Evolutionary conservation across 2,329 filamentous ascomycete genomes (phyloP), one percentile per base, ranked within the genome.

Genomic region (Phialophora macrospora): DNA sequence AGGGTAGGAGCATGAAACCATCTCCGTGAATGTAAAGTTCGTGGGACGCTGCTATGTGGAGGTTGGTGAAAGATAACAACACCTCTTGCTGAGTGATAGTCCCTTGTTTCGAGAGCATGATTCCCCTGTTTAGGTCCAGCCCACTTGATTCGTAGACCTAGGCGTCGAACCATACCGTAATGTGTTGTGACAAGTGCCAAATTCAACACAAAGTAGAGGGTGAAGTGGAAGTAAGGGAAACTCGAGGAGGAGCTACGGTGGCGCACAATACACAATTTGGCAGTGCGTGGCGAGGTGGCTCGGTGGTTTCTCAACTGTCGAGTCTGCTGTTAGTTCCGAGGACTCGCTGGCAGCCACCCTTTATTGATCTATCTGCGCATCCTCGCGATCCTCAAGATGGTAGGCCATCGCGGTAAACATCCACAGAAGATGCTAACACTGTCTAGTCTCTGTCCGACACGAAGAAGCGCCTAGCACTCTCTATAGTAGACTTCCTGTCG

Each of bases 401-500:
- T 44, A 44, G 38, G 38, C 38, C n/a, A n/a, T 44, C 17, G 17
- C 5, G 17, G 17, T n/a, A 44, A 17, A 44, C 17, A 17, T 44
- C 17, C 17, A 44, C 38, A 44, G 38, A 44, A 44, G 38, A 44
- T 44, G 38, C 38, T 44, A 20, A 44, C 17, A 44, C 14, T 44
- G 38, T 44, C 38, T 44, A 70, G 69, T 61, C 69, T 63, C 65
- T 69, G 59, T 62, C 67, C 72, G 82, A 84, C 71, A 87, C 87
- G 62, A 87, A 87, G 78, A 89, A 99, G 87, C 92, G 93, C 81
- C 90, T 99, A 70, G 95, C 95, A 79, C 91, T 99, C 77, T 92
- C 95, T 74, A 94, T 99, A 79, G 92, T 96, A 83, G 92, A 98
- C 82, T 99, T 97, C 83, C 90, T 99, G 68, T 86, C 86, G 73